Evolutionary conservation across 345 rosid genomes (phyloP).

Genomic region (Trapa incisa): DNA sequence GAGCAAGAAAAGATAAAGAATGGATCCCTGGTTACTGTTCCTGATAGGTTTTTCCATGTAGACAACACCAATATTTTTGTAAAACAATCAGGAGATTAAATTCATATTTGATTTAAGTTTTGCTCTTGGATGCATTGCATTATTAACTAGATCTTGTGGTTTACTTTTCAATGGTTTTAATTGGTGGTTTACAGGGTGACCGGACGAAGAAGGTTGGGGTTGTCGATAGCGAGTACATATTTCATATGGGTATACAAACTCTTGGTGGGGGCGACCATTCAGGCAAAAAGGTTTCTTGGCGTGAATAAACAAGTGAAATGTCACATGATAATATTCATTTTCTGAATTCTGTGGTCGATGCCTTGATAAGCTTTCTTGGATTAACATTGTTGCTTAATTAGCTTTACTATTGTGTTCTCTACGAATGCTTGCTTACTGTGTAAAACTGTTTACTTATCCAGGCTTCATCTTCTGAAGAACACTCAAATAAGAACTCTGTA

Average conservation of each 20-base stretch:
- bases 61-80: too few relatives aligned
- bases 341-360: not conserved
- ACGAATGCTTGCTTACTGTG: not conserved
- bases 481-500: conserved; percentile 2
- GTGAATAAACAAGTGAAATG: not conserved
- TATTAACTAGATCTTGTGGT: too few relatives aligned
- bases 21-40: too few relatives aligned
- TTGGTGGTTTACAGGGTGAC: conserved; percentile 47
- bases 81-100: too few relatives aligned
- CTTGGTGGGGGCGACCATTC: conserved; percentile 53
- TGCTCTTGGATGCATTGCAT: too few relatives aligned
- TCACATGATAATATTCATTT: not conserved
- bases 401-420: not conserved
- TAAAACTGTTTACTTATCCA: not conserved
- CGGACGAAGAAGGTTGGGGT: conserved; percentile 79
- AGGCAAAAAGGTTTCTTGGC: conserved; percentile 20
- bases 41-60: too few relatives aligned
- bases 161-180: too few relatives aligned
- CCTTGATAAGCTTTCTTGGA: not conserved
- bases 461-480: conserved; percentile 11
- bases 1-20: too few relatives aligned
- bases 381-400: not conserved
- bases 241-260: conserved; percentile 83
- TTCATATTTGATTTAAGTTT: too few relatives aligned
- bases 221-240: conserved; percentile 71